phyloP scores from a whole-genome alignment of 306 rosid species.

The barrel medic (Medicago truncatula) region MtrunA17r5.0-ANR NC_053045.1:38297501-38298000 shows the following conservation, averaged over 20 bases:
- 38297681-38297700: slow-evolving; percentile 57
- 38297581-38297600: slow-evolving; percentile 74
- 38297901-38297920: slow-evolving; percentile 79
- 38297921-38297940: slow-evolving; percentile 82
- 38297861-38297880: slow-evolving; percentile 82
- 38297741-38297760: slow-evolving; percentile 64
- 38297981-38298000: slow-evolving; percentile 84
- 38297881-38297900: slow-evolving; percentile 62
- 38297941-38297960: slow-evolving; percentile 73
- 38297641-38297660: slow-evolving; percentile 85
- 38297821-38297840: slow-evolving; percentile 74
- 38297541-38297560: slow-evolving; percentile 90
- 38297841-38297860: slow-evolving; percentile 90
- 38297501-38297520: slow-evolving; percentile 76
- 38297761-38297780: slow-evolving; percentile 82
- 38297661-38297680: slow-evolving; percentile 64
- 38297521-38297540: slow-evolving; percentile 83
- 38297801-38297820: slow-evolving; percentile 57
- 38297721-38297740: slow-evolving; percentile 80
- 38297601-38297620: slow-evolving; percentile 64
- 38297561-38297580: slow-evolving; percentile 68
- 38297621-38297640: slow-evolving; percentile 74
- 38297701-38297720: slow-evolving; percentile 67
- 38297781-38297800: slow-evolving; percentile 87
- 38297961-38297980: slow-evolving; percentile 77